These are phyloP conservation scores for Aspergillus calidoustus DNA, from an alignment of 2,329 filamentous ascomycete genomes.

Conservation along the genomic window DNA sequence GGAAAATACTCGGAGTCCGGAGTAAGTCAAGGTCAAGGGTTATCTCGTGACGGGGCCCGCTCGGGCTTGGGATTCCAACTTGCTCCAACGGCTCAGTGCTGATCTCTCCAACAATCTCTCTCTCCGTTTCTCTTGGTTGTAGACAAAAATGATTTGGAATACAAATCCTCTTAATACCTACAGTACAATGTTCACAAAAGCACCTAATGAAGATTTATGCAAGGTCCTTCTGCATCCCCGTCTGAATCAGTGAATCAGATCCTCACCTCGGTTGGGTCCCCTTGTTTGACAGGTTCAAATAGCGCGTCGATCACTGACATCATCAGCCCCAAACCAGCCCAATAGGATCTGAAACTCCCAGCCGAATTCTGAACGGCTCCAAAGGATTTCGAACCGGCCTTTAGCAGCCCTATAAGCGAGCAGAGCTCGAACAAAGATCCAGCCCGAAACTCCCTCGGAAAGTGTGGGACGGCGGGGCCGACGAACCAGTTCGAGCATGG, in stretches of 20 bases:
- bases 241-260: not conserved
- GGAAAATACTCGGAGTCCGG: not conserved
- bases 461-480: not conserved
- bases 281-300: slow-evolving; percentile 19
- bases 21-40: not conserved
- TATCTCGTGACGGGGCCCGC: no score
- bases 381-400: not conserved
- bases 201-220: not conserved
- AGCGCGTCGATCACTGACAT: slow-evolving; percentile 27
- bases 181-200: not conserved
- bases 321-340: slow-evolving; percentile 7
- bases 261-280: not conserved
- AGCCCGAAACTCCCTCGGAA: not conserved
- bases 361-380: slow-evolving; percentile 12
- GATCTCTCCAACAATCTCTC: not conserved
- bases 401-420: not conserved
- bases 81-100: not conserved
- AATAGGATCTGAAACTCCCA: not conserved
- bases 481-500: slow-evolving; percentile 17
- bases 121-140: not conserved
- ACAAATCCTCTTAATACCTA: not conserved
- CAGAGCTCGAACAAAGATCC: not conserved
- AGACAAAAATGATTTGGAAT: not conserved
- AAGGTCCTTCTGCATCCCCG: not conserved
- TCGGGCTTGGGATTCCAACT: not conserved